Evolutionary conservation across 371 early-diverging fungal genomes (phyloP), one percentile per base, ranked within the genome.

Genomic region (Apophysomyces sp.): DNA sequence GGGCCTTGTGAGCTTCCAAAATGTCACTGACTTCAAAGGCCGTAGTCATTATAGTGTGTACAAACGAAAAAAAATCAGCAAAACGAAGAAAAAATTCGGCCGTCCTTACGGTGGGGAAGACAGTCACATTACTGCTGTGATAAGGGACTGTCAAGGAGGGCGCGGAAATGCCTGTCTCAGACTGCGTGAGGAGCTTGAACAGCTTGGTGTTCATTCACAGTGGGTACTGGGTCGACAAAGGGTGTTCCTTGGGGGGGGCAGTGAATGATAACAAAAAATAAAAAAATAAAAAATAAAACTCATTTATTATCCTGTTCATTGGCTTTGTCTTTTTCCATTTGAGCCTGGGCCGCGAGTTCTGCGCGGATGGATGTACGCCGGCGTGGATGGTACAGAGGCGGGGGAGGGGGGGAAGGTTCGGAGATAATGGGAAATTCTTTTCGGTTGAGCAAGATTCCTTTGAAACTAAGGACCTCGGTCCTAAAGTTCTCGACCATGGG

Each of bases 11-110:
- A 61, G 83, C 83, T 55, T 85, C 85, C 57, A 89, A 77, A 30
- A 89, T 85, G 65, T 82, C 86, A 36, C 85, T 83, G 60, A 88
- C 89, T 71, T 89, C 89, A 91, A 93, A 21, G 11, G 49, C 49
- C n/a, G 49, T 9, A 9, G 21, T 44, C 21, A 44, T 44, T 8
- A 44, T 0, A 44, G 16, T 13, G 16, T 9, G 21, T 18, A 24
- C 27, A 34, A n/a, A 34, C 13, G 34, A 13, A 34, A 13, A 34
- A 34, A 8, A 11, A 1, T 8, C 34, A 34, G 13, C 8, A 34
- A 34, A 34, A 34, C 8, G 13, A 34, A 3, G 3, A 3, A 34
- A 34, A 34, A 34, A 34, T 34, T 34, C 34, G 34, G 34, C 34
- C 13, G 6, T 13, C 13, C 34, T 34, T 34, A 11, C 34, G 34